These are phyloP conservation scores for Colletotrichum higginsianum DNA, from an alignment of 2,329 filamentous ascomycete genomes.

Conservation along the genomic window DNA sequence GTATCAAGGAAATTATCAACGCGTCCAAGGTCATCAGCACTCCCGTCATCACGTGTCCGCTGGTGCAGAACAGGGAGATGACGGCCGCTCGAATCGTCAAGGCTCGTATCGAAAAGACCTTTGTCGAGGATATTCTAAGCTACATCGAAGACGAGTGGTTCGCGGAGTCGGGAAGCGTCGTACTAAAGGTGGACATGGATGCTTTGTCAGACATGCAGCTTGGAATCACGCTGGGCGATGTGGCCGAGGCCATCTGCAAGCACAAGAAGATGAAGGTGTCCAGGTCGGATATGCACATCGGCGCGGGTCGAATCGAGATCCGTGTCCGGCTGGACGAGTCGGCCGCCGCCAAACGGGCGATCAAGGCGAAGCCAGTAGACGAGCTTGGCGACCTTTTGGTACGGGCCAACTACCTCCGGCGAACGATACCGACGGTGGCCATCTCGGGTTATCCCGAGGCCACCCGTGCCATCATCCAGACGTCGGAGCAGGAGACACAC, in stretches of 20 bases:
- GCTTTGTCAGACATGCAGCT: constrained; percentile 86
- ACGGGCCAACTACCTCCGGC: constrained; percentile 88
- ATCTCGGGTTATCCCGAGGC: constrained; percentile 93
- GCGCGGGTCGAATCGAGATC: constrained; percentile 78
- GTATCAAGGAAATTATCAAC: constrained; percentile 99
- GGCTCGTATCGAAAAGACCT: constrained; percentile 95
- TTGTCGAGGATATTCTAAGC: constrained; percentile 82
- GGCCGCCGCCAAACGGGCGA: constrained; percentile 62
- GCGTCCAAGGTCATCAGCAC: constrained; percentile 95
- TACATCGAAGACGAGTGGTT: constrained; percentile 93
- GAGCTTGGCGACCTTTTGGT: constrained; percentile 71
- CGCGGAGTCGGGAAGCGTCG: constrained; percentile 80
- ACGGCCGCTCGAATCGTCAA: constrained; percentile 92
- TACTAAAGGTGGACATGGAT: constrained; percentile 84
- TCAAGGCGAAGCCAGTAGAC: constrained; percentile 62
- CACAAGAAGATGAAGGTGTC: constrained; percentile 88
- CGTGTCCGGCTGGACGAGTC: constrained; percentile 73
- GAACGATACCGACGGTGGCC: constrained; percentile 84
- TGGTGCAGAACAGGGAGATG: constrained; percentile 82
- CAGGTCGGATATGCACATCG: constrained; percentile 75
- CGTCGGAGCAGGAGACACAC: constrained; percentile 77
- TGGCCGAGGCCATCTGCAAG: constrained; percentile 81
- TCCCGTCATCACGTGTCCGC: constrained; percentile 89
- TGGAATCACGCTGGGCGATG: constrained; percentile 81
- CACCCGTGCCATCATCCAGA: constrained; percentile 89